Conservation (phyloP, 805 yeast species). For the Schizosaccharomyces lindneri region DNA sequence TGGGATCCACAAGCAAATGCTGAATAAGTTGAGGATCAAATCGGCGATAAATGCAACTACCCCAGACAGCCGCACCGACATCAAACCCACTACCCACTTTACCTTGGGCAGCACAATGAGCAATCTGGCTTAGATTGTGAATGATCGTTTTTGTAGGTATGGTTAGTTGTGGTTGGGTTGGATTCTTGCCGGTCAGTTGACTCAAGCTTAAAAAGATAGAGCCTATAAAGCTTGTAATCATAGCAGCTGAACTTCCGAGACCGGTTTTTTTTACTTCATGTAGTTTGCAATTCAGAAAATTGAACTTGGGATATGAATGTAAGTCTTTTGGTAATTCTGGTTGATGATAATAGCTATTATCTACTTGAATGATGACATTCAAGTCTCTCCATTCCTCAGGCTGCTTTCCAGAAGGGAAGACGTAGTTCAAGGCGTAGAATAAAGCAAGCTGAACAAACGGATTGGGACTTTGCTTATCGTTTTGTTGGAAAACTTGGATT, state of each 20-base stretch:
- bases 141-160: conserved; percentile 16
- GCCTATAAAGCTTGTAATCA: conserved; percentile 57
- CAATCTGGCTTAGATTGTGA: conserved; percentile 67
- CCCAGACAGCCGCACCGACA: conserved; percentile 84
- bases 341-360: conserved; percentile 73
- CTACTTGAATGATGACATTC: conserved; percentile 47
- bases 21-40: conserved; percentile 28
- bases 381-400: conserved; percentile 11
- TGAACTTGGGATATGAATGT: conserved; percentile 21
- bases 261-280: conserved; percentile 76
- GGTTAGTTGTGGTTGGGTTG: background rate
- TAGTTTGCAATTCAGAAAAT: conserved; percentile 35
- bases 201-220: conserved; percentile 27
- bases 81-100: conserved; percentile 95
- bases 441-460: conserved; percentile 56
- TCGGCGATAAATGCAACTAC: conserved; percentile 60
- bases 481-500: conserved; percentile 9
- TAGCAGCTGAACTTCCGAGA: conserved; percentile 84
- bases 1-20: conserved; percentile 8
- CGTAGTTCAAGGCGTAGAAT: conserved; percentile 28
- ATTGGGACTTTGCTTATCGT: conserved; percentile 17
- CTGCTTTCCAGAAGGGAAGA: conserved; percentile 9
- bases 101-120: conserved; percentile 84
- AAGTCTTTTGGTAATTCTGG: conserved; percentile 16
- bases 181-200: background rate